A percentile compares a stretch with the other conserved stretches of the same genome.
phyloP scores from a whole-genome alignment of 768 basidiomycete genomes.

The Pleurotus tuoliensis region DNA sequence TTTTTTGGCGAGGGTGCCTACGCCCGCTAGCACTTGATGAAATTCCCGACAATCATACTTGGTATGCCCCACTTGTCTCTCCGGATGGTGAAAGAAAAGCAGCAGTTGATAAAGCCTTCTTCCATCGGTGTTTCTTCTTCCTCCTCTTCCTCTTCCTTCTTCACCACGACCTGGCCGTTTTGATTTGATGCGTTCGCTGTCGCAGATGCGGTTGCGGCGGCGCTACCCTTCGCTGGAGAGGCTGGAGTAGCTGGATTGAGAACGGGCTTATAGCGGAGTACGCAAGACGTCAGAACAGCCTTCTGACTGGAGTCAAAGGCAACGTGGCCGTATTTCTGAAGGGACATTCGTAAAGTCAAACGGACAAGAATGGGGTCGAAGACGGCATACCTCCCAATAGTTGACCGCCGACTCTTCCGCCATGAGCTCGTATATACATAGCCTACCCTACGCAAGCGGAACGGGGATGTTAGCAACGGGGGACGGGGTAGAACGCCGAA shows the following conservation, averaged over 20 bases:
- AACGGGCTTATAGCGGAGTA: constrained; percentile 73
- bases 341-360: neutral
- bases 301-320: constrained; percentile 92
- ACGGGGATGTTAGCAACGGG: constrained; percentile 7
- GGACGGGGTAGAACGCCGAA: neutral
- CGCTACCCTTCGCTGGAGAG: constrained; percentile 15
- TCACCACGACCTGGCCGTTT: neutral
- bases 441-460: constrained; percentile 55
- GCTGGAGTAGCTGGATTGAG: constrained; percentile 38
- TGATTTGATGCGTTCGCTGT: neutral
- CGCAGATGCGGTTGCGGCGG: constrained; percentile 7
- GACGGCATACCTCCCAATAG: constrained; percentile 81
- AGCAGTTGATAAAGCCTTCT: constrained; percentile 80
- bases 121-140: constrained; percentile 37
- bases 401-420: constrained; percentile 95
- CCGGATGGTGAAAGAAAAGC: constrained; percentile 88
- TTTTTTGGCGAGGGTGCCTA: too few species aligned
- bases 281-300: constrained; percentile 89
- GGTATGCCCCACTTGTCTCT: constrained; percentile 84
- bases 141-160: constrained; percentile 14
- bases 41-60: constrained; percentile 88
- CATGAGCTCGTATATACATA: constrained; percentile 98
- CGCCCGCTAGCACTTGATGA: constrained; percentile 56
- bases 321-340: constrained; percentile 89
- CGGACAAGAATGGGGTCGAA: neutral